Base-by-base conservation (phyloP, 768 basidiomycete genomes). In the Terana coerulea region DNA sequence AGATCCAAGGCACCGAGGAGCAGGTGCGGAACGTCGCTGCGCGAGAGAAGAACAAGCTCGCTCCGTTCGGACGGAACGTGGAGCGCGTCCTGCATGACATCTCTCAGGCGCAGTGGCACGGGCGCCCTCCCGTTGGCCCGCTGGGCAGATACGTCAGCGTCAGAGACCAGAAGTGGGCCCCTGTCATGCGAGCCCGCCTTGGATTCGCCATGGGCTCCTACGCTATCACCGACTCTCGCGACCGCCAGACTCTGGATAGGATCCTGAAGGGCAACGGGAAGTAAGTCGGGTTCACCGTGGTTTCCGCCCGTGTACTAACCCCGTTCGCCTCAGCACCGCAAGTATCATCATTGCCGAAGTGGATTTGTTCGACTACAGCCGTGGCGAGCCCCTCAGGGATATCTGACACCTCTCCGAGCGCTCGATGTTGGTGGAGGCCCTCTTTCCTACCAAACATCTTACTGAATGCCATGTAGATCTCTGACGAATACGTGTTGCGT, bases 351-450 rank as follows among this genome's bases (percentile, higher is more conserved):
- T 87, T 47, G 76, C 79, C 21, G 75, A 79, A 51, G 82, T 76
- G 33, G 92, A 95, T 60, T 57, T 89, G 34, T 98, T 97, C 64
- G 91, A 97, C 61, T 95, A 80, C 59, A 74, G 75, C 31, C 53
- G 58, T 1, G 93, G 93, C 24, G 92, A 95, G 61, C 85, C 88
- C 76, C 78, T 2, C 62, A 62, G 17, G 53, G 76, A 19, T 75
- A 84, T 46, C 71, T 81, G 3, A 98, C 95, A 5, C 78, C 95
- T 22, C 74, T 95, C 22, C 85, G 92, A 22, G 86, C 86, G 15
- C 76, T 98, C 7, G 82, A 88, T 24, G 95, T 93, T 55, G 7
- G 80, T 69, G 3, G 17, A 15, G 3, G 3, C 39, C 8, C n/a
- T 5, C 7, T 19, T 50, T 19, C 36, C 25, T 5, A 24, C 25